Evolutionary conservation across 805 yeast species (phyloP).

Genomic region (Soucietia sequanensis): DNA sequence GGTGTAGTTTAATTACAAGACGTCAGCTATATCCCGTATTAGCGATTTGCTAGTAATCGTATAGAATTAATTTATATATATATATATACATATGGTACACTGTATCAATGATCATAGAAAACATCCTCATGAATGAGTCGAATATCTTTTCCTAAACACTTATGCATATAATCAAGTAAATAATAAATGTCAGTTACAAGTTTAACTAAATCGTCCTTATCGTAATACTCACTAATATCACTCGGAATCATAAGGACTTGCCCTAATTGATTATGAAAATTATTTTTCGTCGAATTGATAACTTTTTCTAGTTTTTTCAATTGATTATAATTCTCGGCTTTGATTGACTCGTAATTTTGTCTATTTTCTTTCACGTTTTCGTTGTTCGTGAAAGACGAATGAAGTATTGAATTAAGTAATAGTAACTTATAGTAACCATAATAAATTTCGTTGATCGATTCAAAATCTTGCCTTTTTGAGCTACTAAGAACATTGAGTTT

Average conservation of each 20-base stretch:
- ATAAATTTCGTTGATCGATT: conserved; percentile 4
- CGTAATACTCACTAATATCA: conserved; percentile 5
- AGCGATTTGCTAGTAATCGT: too few relatives aligned
- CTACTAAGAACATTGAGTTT: conserved; percentile 3
- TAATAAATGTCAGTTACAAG: conserved; percentile 23
- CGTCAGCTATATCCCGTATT: too few relatives aligned
- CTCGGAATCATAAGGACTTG: conserved; percentile 11
- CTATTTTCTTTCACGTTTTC: conserved; percentile 1
- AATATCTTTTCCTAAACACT: not conserved
- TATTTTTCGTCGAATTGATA: conserved; percentile 9
- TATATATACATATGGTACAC: too few relatives aligned
- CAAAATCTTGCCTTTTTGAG: not conserved
- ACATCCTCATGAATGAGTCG: conserved; percentile 1
- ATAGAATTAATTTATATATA: too few relatives aligned
- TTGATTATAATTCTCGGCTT: not conserved
- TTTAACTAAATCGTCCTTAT: conserved; percentile 20
- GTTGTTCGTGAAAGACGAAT: conserved; percentile 1
- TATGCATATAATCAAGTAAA: conserved; percentile 2
- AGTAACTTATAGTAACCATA: conserved; percentile 16
- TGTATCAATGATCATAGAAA: conserved; percentile 2
- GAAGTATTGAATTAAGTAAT: conserved; percentile 8
- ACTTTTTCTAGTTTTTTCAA: conserved; percentile 3
- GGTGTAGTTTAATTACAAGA: too few relatives aligned
- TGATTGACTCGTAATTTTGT: conserved; percentile 3
- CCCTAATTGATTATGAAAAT: conserved; percentile 18